A percentile compares a stretch with the other conserved stretches of the same genome.
Conservation (phyloP, 805 yeast species). For the Candida sonorensis region DNA sequence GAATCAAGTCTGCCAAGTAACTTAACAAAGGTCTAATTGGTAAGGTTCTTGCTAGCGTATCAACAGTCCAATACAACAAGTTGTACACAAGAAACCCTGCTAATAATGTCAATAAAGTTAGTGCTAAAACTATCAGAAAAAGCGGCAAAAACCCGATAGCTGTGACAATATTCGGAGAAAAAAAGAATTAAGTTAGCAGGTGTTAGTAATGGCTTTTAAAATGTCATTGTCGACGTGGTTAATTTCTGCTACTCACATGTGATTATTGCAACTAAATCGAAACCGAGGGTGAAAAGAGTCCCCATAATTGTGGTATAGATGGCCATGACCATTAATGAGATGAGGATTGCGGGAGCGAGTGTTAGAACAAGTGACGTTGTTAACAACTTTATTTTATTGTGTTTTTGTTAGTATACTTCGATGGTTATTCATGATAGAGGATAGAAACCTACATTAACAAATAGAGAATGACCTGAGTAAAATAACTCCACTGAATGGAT, state of each 20-base stretch:
- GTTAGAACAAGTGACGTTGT: slow-evolving; percentile 10
- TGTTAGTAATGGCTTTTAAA: too few relatives aligned
- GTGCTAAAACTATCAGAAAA: slow-evolving; percentile 11
- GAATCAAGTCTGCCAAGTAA: slow-evolving; percentile 24
- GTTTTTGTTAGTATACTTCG: slow-evolving; percentile 5
- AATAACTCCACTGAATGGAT: neutral
- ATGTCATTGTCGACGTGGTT: too few relatives aligned
- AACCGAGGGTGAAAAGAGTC: slow-evolving; percentile 12
- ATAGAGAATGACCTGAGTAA: slow-evolving; percentile 5
- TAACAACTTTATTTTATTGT: slow-evolving; percentile 2
- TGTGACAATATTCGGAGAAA: neutral
- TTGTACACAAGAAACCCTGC: slow-evolving; percentile 8
- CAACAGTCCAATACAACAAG: slow-evolving; percentile 4
- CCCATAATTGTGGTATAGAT: slow-evolving; percentile 10
- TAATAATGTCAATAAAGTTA: slow-evolving; percentile 10
- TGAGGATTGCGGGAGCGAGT: slow-evolving; percentile 10
- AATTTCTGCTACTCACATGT: slow-evolving; percentile 8
- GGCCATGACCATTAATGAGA: slow-evolving; percentile 10
- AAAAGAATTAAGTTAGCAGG: neutral
- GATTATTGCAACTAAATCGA: slow-evolving; percentile 7
- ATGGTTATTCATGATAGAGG: too few relatives aligned
- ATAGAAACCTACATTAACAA: slow-evolving; percentile 5
- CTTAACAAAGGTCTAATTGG: slow-evolving; percentile 17
- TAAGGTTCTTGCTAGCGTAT: slow-evolving; percentile 3
- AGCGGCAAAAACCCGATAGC: slow-evolving; percentile 22